Percentiles rank a stretch among this genome's conserved stretches.
These are phyloP conservation scores for Mikania micrantha DNA, from an alignment of 129 eudicot species.

Conservation along the genomic window DNA sequence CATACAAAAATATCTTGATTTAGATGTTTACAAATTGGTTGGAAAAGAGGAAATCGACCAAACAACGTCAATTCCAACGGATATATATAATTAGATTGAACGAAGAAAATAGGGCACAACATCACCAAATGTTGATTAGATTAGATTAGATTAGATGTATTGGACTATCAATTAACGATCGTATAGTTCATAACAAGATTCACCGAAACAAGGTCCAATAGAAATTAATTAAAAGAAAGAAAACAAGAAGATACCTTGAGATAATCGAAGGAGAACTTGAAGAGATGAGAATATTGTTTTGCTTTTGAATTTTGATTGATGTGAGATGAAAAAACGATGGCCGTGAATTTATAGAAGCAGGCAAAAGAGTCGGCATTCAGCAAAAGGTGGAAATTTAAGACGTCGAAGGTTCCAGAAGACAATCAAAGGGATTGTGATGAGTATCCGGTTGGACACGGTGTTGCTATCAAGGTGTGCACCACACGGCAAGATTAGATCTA, in stretches of 20 bases:
- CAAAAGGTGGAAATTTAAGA: not conserved
- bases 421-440: not conserved
- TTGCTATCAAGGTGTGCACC: conserved; percentile 16
- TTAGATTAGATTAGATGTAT: too few species aligned
- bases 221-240: too few species aligned
- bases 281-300: not conserved
- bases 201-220: too few species aligned
- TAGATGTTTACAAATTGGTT: not conserved
- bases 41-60: not conserved
- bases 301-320: not conserved
- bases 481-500: conserved; percentile 5
- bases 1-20: not conserved
- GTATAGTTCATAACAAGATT: too few species aligned
- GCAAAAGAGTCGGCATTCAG: conserved; percentile 11
- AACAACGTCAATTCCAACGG: not conserved
- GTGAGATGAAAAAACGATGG: not conserved
- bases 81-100: not conserved
- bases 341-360: conserved; percentile 1
- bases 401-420: not conserved
- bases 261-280: not conserved
- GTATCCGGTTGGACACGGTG: too few species aligned
- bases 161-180: too few species aligned
- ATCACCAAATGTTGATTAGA: too few species aligned
- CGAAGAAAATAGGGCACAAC: too few species aligned
- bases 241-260: too few species aligned